A percentile compares a stretch with the other conserved stretches of the same genome.
Evolutionary conservation across 805 yeast genomes (phyloP).

Genomic region (Starmerella vaccinii): DNA sequence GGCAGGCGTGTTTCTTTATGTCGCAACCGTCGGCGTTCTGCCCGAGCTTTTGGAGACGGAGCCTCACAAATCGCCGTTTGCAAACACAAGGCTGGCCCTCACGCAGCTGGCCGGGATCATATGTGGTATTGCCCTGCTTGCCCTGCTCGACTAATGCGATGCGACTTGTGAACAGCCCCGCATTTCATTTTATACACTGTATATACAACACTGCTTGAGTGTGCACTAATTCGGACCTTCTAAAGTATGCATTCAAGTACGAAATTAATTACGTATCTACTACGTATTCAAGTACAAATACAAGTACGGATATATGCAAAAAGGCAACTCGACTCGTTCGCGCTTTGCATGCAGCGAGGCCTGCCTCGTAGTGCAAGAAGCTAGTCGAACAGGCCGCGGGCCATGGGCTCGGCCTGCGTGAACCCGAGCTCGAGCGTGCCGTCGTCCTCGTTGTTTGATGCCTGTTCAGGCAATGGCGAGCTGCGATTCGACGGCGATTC

Average conservation of each 20-base stretch:
- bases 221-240: too few relatives aligned
- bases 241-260: slow-evolving; percentile 17
- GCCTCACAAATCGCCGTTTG: slow-evolving; percentile 26
- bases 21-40: slow-evolving; percentile 63
- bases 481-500: too few relatives aligned
- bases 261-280: too few relatives aligned
- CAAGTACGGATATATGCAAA: too few relatives aligned
- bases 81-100: slow-evolving; percentile 33
- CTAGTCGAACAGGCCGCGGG: slow-evolving; percentile 19
- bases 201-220: too few relatives aligned
- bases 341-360: too few relatives aligned
- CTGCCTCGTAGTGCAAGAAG: too few relatives aligned
- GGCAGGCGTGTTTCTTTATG: slow-evolving; percentile 66
- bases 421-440: slow-evolving; percentile 11
- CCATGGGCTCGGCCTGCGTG: slow-evolving; percentile 11
- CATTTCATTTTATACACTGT: too few relatives aligned
- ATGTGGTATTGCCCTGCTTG: slow-evolving; percentile 52
- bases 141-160: slow-evolving; percentile 37
- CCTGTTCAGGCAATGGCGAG: neutral
- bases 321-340: too few relatives aligned
- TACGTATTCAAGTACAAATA: too few relatives aligned
- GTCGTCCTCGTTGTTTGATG: neutral
- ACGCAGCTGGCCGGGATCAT: slow-evolving; percentile 42
- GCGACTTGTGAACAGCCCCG: too few relatives aligned
- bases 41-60: slow-evolving; percentile 52